Base-by-base conservation (phyloP, 2,329 filamentous ascomycete species). In the Ophiostoma perfectum region DNA sequence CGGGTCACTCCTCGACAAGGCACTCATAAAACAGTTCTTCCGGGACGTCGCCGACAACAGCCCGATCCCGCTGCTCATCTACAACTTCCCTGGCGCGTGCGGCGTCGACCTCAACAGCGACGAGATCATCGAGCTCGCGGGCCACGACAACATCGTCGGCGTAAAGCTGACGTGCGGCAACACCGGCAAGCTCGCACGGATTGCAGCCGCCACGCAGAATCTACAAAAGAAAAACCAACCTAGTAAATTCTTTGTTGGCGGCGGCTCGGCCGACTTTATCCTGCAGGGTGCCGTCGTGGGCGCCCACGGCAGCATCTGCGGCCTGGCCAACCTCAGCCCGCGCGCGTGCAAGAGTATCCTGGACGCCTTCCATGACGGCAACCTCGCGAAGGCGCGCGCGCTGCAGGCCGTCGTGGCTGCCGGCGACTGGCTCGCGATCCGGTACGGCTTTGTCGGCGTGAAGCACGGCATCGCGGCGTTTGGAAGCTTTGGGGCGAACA, bases 251-350 rank as follows among this genome's bases (percentile, higher is more conserved):
- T 82, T 90, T 75, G 89, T 88, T 70, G 85, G 90, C 73, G 90
- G 88, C 58, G 90, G 90, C 68, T 89, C 86, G 65, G 88, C 88
- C 66, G 90, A 93, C 78, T 92, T 92, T 77, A 88, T 87, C 12
- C 78, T 92, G 12, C 90, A 91, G 76, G 88, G 87, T 0, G 77
- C 91, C 52, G 82, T 90, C 60, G 88, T 86, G 4, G 90, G 90
- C 38, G 90, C 88, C 3, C 85, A 88, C 69, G 90, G 90, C 45
- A 84, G 90, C 74, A 89, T 93, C 71, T 87, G 86, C 14, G 90
- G 90, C 12, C 81, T 90, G 67, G 90, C 84, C 42, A 93, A 93
- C 76, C 80, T 93, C 62, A 83, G 87, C 2, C 90, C 76, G 6
- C 70, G 84, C 74, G 80, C 88, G 3, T 90, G 88, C 76, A 82